Percentiles rank a stretch among this genome's conserved stretches.
These are phyloP conservation scores for Stipa capillata DNA, from an alignment of 176 grass and related monocot species.

Conservation along the genomic window DNA sequence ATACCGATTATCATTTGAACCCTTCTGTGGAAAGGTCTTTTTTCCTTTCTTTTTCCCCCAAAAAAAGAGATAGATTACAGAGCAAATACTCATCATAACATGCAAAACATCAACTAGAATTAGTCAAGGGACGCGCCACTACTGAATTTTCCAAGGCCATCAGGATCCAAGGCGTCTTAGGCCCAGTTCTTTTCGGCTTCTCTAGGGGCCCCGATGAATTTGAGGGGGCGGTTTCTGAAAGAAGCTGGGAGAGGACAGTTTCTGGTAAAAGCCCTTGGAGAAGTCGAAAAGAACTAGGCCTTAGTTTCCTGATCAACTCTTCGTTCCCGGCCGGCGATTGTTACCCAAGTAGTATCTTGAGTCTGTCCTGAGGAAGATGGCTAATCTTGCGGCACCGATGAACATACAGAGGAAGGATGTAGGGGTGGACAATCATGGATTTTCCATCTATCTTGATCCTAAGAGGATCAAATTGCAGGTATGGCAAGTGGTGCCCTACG, in stretches of 20 bases:
- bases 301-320: constrained; percentile 10
- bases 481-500: background rate
- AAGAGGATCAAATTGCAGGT: constrained; percentile 50
- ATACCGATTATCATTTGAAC: background rate
- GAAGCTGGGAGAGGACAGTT: no score
- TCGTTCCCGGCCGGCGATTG: background rate
- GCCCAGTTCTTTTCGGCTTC: no score
- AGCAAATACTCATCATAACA: background rate
- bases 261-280: no score
- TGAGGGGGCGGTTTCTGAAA: no score
- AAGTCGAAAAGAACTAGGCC: no score
- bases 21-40: background rate
- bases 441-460: constrained; percentile 22
- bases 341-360: background rate
- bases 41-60: no score
- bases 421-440: constrained; percentile 32
- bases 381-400: constrained; percentile 1
- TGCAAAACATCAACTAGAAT: constrained; percentile 5
- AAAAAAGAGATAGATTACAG: background rate
- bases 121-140: background rate
- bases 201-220: no score
- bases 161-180: constrained; percentile 8
- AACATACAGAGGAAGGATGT: constrained; percentile 47
- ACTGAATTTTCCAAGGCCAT: background rate
- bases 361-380: background rate